Percentiles rank a stretch among this genome's conserved stretches.
Evolutionary conservation across 805 yeast species (phyloP).

Genomic region (Maudiozyma turicensis): DNA sequence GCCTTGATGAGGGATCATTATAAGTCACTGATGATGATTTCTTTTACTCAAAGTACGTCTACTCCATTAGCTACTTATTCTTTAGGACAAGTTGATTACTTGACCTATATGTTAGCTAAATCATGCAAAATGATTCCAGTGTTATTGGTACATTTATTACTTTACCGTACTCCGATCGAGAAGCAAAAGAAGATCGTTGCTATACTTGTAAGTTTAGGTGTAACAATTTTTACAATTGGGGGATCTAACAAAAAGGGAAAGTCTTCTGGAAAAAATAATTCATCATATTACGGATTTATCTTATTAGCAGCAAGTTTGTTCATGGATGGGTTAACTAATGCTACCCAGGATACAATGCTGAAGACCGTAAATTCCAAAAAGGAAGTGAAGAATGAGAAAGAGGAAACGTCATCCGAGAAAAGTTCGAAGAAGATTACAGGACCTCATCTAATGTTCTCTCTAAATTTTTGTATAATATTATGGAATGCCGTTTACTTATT

Average conservation of each 20-base stretch:
- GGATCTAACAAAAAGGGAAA: conserved; percentile 28
- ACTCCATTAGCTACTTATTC: conserved; percentile 78
- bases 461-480: conserved; percentile 38
- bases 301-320: conserved; percentile 55
- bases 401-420: neutral
- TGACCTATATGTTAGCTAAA: conserved; percentile 78
- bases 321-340: conserved; percentile 86
- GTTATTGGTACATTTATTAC: conserved; percentile 66
- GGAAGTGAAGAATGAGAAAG: conserved; percentile 5
- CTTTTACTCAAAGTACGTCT: conserved; percentile 69
- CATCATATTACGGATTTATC: conserved; percentile 43
- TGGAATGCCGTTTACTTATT: conserved; percentile 42
- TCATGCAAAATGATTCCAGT: conserved; percentile 93
- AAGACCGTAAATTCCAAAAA: conserved; percentile 23
- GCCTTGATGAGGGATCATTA: conserved; percentile 30
- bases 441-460: conserved; percentile 75
- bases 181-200: conserved; percentile 72
- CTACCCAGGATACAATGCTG: conserved; percentile 84
- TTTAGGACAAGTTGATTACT: conserved; percentile 72
- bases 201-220: conserved; percentile 70
- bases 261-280: conserved; percentile 28
- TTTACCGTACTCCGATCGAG: conserved; percentile 68
- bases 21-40: conserved; percentile 40
- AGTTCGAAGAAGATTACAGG: conserved; percentile 47
- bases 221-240: conserved; percentile 60